A percentile compares a stretch with the other conserved stretches of the same genome.
Conservation (phyloP, 164 flowering plant species). For the Liquidambar formosana region DNA sequence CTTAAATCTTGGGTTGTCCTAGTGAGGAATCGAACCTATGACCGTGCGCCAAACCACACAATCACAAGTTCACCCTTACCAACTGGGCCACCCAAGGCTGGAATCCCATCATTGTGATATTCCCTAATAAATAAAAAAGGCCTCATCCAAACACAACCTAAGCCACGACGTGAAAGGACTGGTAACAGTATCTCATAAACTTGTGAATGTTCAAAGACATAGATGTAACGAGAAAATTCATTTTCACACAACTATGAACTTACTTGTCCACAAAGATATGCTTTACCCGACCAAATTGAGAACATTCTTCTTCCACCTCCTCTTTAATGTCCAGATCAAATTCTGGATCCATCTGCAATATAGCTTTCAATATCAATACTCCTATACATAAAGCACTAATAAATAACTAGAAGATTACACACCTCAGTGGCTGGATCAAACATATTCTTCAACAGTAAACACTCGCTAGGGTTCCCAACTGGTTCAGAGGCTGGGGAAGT, state of each 20-base stretch:
- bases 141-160: too few relatives aligned
- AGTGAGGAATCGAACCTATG: too few relatives aligned
- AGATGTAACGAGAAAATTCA: too few relatives aligned
- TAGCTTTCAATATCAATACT: constrained; percentile 4
- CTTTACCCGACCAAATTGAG: constrained; percentile 73
- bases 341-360: constrained; percentile 77
- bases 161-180: too few relatives aligned
- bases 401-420: constrained; percentile 15
- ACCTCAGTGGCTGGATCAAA: constrained; percentile 94
- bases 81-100: too few relatives aligned
- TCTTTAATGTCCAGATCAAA: constrained; percentile 82
- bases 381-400: background rate
- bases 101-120: too few relatives aligned
- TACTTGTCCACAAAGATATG: constrained; percentile 89
- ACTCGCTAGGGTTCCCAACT: constrained; percentile 73
- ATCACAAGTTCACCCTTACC: too few relatives aligned
- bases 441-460: constrained; percentile 81
- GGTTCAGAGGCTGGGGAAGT: constrained; percentile 43
- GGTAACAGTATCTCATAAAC: too few relatives aligned
- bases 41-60: too few relatives aligned
- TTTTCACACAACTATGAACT: constrained; percentile 16
- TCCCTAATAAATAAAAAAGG: too few relatives aligned
- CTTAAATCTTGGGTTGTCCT: too few relatives aligned
- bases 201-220: too few relatives aligned
- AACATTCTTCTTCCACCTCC: constrained; percentile 91